Evolutionary conservation across 331 rosid species (phyloP).

Genomic region (Dryas integrifolia): DNA sequence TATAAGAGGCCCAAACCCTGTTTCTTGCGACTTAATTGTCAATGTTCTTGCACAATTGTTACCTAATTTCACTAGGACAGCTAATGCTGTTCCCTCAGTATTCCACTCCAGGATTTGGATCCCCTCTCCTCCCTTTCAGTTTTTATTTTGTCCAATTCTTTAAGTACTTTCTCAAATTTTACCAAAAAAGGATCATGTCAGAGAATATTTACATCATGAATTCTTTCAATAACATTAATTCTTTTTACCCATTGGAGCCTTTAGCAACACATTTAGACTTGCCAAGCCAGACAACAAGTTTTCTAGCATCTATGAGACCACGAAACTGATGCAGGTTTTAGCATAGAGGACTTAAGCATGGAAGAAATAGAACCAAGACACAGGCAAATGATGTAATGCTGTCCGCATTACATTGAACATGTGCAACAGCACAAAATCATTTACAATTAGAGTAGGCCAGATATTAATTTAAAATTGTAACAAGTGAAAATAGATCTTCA

Average conservation of each 20-base stretch:
- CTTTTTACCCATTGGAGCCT: constrained; percentile 11
- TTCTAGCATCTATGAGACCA: not conserved
- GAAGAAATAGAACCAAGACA: not conserved
- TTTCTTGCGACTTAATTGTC: not conserved
- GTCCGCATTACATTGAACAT: not conserved
- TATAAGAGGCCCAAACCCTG: constrained; percentile 7
- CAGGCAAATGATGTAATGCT: not conserved
- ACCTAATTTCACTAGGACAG: not conserved
- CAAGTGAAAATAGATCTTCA: constrained; percentile 17
- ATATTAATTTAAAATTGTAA: constrained; percentile 1
- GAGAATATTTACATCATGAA: not conserved
- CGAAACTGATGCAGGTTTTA: not conserved
- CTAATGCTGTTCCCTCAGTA: not conserved
- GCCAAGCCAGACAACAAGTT: not conserved
- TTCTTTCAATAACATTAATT: not conserved
- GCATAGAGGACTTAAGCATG: not conserved
- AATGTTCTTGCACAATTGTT: constrained; percentile 4
- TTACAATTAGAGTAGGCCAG: not conserved
- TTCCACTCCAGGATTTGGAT: not conserved
- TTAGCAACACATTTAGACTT: constrained; percentile 6
- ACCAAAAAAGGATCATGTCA: not conserved
- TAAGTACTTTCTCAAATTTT: not conserved
- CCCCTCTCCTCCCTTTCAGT: not conserved
- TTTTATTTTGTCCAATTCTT: not conserved
- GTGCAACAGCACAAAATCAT: not conserved